Evolutionary conservation across 2,329 filamentous ascomycete genomes (phyloP).

Genomic region (Trichophaea hybrida): DNA sequence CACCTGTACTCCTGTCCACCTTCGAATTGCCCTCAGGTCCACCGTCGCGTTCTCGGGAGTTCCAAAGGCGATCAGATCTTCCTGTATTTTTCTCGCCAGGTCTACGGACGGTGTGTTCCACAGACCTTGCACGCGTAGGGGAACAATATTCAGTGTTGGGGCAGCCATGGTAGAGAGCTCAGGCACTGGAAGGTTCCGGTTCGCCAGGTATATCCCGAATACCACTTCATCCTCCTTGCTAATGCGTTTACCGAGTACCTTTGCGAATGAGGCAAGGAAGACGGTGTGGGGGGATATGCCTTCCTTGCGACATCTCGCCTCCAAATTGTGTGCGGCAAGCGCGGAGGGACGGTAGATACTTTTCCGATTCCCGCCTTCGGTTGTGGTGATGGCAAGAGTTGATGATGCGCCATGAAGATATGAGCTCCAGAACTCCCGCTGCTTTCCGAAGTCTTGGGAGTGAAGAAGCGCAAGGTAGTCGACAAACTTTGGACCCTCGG

Average conservation of each 20-base stretch:
- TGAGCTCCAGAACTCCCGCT: constrained; percentile 35
- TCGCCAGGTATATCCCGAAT: constrained; percentile 72
- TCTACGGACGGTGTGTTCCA: constrained; percentile 32
- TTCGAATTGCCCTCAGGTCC: constrained; percentile 53
- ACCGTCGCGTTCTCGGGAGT: constrained; percentile 42
- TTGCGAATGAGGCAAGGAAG: constrained; percentile 59
- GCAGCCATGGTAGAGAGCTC: constrained; percentile 35
- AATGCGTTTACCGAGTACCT: constrained; percentile 28
- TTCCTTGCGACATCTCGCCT: constrained; percentile 34
- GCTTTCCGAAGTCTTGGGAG: constrained; percentile 13
- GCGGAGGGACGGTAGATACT: constrained; percentile 17
- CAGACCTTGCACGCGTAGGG: constrained; percentile 43
- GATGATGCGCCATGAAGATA: constrained; percentile 33
- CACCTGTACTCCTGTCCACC: constrained; percentile 59
- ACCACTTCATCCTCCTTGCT: constrained; percentile 36
- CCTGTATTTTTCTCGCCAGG: constrained; percentile 49
- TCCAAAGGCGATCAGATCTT: constrained; percentile 50
- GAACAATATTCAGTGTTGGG: constrained; percentile 68
- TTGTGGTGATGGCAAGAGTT: not conserved
- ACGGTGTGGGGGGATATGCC: constrained; percentile 58
- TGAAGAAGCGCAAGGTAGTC: constrained; percentile 14
- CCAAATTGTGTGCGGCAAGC: constrained; percentile 30
- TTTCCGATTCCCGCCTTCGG: constrained; percentile 12
- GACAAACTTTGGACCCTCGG: constrained; percentile 6
- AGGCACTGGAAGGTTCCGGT: constrained; percentile 36